phyloP scores from a whole-genome alignment of 2,329 filamentous ascomycete genomes.

The Talaromyces pinophilus region DNA sequence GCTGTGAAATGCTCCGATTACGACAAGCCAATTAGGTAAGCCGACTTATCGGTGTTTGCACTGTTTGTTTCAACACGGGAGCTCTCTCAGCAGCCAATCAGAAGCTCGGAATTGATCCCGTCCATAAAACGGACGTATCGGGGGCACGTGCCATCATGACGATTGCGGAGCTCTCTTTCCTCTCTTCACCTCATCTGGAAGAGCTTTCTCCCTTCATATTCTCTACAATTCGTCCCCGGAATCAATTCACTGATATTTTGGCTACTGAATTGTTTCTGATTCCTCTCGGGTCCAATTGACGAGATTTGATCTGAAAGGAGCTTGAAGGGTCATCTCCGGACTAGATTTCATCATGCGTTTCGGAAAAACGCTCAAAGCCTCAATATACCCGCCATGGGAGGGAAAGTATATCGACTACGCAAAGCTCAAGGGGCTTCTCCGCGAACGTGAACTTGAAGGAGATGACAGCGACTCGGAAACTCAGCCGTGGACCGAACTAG shows the following conservation, averaged over 20 bases:
- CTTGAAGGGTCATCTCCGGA: constrained; percentile 5
- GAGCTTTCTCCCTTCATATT: not conserved
- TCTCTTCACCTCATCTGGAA: not conserved
- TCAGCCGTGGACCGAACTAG: constrained; percentile 81
- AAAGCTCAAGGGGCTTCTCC: constrained; percentile 85
- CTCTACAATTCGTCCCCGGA: not conserved
- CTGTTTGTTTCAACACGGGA: constrained; percentile 6
- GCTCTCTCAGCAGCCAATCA: constrained; percentile 18
- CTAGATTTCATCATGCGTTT: constrained; percentile 71
- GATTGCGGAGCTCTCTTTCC: constrained; percentile 10
- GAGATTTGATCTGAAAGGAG: not conserved
- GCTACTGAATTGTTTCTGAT: not conserved
- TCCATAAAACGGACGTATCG: constrained; percentile 1
- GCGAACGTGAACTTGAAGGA: constrained; percentile 65
- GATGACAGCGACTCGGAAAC: constrained; percentile 56
- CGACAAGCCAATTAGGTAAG: not conserved
- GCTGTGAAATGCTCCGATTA: not conserved
- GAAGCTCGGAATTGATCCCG: not conserved
- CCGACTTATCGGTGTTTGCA: constrained; percentile 12
- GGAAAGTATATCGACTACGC: constrained; percentile 93
- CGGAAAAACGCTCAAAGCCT: constrained; percentile 79
- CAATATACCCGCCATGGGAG: constrained; percentile 84
- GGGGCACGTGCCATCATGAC: constrained; percentile 21
- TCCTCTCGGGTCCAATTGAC: not conserved
- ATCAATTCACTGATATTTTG: not conserved